phyloP scores from a whole-genome alignment of 179 eudicot species.

The Pouteria campechiana region DNA sequence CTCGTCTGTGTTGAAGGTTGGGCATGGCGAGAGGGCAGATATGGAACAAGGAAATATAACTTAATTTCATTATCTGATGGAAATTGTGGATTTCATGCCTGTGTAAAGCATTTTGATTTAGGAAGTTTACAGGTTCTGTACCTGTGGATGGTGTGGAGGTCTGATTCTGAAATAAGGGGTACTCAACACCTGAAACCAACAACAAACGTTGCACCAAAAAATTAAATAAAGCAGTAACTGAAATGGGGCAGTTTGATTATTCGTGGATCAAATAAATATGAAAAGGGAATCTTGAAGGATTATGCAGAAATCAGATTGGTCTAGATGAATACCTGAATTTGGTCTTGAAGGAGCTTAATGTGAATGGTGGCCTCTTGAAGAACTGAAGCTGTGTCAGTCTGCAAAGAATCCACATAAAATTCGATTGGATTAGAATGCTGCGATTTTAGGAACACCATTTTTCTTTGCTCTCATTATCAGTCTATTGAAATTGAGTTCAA shows the following conservation, averaged over 20 bases:
- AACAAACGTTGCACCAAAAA: neutral
- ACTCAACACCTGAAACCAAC: neutral
- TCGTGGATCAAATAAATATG: neutral
- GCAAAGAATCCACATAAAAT: neutral
- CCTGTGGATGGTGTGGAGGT: slow-evolving; percentile 5
- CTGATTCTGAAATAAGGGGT: neutral
- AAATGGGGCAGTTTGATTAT: neutral
- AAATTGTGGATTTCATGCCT: neutral
- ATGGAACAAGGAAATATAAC: neutral
- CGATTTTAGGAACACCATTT: too few relatives aligned
- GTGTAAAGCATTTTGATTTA: neutral
- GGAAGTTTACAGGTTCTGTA: neutral
- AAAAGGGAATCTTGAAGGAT: neutral
- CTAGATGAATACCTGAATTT: slow-evolving; percentile 30
- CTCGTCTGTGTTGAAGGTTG: too few relatives aligned
- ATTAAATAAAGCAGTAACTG: neutral
- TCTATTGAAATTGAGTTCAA: too few relatives aligned
- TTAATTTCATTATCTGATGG: neutral
- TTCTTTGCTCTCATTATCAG: too few relatives aligned
- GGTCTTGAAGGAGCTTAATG: slow-evolving; percentile 44
- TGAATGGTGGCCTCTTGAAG: slow-evolving; percentile 55
- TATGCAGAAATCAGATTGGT: neutral
- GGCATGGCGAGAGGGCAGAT: neutral
- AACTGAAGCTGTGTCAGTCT: slow-evolving; percentile 68
- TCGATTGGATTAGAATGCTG: too few relatives aligned